Conservation (phyloP, 176 grass and related monocot species). For the Chrysopogon serrulatus region DNA sequence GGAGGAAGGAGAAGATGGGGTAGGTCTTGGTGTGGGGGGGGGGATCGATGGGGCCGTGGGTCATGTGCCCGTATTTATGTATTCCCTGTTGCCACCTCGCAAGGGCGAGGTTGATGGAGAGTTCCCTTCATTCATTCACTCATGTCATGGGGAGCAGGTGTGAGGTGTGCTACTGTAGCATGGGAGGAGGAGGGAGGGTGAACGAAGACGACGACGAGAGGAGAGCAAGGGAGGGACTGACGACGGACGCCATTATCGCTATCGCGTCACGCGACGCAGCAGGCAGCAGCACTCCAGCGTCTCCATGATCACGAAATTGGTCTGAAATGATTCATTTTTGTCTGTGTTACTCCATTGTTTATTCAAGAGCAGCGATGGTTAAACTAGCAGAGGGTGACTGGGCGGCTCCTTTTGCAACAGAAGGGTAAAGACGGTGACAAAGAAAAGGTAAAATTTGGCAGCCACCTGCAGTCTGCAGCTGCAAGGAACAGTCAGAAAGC, state of each 20-base stretch:
- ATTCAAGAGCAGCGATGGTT: too few species aligned
- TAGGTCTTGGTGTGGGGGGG: neutral
- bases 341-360: too few species aligned
- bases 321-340: too few species aligned
- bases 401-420: too few species aligned
- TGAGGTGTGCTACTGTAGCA: neutral
- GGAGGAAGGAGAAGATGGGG: neutral
- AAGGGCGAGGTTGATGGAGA: neutral
- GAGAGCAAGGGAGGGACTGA: neutral
- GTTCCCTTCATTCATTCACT: neutral
- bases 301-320: neutral
- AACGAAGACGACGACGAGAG: too few species aligned
- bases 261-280: too few species aligned
- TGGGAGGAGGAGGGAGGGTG: neutral
- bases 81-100: neutral
- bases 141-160: constrained; percentile 3
- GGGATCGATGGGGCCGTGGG: constrained; percentile 17
- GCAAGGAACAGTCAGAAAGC: too few species aligned
- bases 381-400: too few species aligned
- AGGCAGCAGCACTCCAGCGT: neutral
- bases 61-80: constrained; percentile 53
- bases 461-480: too few species aligned
- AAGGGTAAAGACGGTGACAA: too few species aligned
- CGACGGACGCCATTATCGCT: neutral
- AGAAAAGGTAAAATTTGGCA: too few species aligned